Evolutionary conservation across 202 grass and related monocot genomes (phyloP).

Genomic region (Setaria italica): DNA sequence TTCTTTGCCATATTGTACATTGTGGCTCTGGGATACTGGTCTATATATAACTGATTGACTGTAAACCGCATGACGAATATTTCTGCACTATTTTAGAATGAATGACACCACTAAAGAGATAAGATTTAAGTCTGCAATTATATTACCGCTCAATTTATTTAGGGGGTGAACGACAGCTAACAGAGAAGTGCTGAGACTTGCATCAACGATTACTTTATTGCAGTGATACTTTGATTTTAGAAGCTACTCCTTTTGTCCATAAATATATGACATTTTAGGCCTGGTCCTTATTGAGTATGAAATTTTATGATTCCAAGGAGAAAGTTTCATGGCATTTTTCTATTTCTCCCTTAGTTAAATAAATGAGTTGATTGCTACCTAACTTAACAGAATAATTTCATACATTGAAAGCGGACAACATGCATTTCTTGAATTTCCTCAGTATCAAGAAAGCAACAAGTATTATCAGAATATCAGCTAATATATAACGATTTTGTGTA

Average conservation of each 20-base stretch:
- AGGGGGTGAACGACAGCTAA: background rate
- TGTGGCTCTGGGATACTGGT: background rate
- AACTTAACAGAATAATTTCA: background rate
- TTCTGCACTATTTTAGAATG: conserved; percentile 34
- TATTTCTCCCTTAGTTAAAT: background rate
- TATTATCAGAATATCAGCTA: conserved; percentile 23
- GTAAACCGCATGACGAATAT: background rate
- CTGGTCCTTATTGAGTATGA: background rate
- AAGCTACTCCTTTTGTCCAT: background rate
- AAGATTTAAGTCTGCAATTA: background rate
- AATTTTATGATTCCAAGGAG: background rate
- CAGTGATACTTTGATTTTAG: conserved; percentile 10
- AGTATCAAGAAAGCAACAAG: conserved; percentile 8
- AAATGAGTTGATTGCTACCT: background rate
- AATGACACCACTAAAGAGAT: background rate
- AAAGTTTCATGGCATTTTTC: background rate
- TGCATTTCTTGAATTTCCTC: background rate
- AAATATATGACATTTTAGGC: background rate
- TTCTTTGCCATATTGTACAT: background rate
- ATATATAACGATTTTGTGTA: conserved; percentile 25
- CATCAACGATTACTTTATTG: background rate
- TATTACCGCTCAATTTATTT: background rate
- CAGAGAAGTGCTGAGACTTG: conserved; percentile 2
- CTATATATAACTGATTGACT: background rate
- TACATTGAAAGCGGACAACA: background rate